phyloP scores from a whole-genome alignment of 768 basidiomycete species.

The Suillus placidus region DNA sequence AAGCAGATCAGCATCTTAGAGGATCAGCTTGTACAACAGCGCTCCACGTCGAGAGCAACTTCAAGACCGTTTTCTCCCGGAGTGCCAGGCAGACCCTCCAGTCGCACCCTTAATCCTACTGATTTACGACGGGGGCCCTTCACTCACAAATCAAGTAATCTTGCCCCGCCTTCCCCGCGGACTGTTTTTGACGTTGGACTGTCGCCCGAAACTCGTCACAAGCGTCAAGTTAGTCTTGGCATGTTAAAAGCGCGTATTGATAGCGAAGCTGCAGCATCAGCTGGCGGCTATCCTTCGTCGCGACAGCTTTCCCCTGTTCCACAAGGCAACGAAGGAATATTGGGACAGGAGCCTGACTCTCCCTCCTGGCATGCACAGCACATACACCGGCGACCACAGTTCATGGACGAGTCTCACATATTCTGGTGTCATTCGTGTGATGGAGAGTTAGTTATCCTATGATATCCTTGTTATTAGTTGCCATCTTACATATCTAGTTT shows the following conservation, averaged over 20 bases:
- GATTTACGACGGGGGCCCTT: slow-evolving; percentile 43
- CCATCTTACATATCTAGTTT: slow-evolving; percentile 22
- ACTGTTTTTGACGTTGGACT: slow-evolving; percentile 71
- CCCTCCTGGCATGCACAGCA: slow-evolving; percentile 30
- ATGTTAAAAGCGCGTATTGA: slow-evolving; percentile 93
- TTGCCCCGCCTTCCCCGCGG: slow-evolving; percentile 47
- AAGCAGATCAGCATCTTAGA: slow-evolving; percentile 67
- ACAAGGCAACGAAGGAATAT: slow-evolving; percentile 22
- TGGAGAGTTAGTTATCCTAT: slow-evolving; percentile 79
- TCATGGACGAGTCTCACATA: slow-evolving; percentile 85
- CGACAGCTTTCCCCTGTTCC: slow-evolving; percentile 60
- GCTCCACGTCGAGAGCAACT: slow-evolving; percentile 44
- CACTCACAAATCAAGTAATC: slow-evolving; percentile 30
- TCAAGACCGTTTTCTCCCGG: slow-evolving; percentile 51
- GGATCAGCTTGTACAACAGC: slow-evolving; percentile 59
- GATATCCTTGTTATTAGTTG: slow-evolving; percentile 21
- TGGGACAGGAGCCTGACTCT: slow-evolving; percentile 27
- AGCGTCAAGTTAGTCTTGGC: slow-evolving; percentile 79
- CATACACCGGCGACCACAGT: slow-evolving; percentile 58
- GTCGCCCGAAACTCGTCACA: slow-evolving; percentile 76
- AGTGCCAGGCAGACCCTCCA: slow-evolving; percentile 45
- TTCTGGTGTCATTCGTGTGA: slow-evolving; percentile 88
- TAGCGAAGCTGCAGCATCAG: slow-evolving; percentile 61
- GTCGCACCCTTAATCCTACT: slow-evolving; percentile 39
- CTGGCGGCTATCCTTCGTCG: slow-evolving; percentile 47